Conservation (phyloP, 2,329 filamentous ascomycete genomes). For the Fusarium pininemorale region DNA sequence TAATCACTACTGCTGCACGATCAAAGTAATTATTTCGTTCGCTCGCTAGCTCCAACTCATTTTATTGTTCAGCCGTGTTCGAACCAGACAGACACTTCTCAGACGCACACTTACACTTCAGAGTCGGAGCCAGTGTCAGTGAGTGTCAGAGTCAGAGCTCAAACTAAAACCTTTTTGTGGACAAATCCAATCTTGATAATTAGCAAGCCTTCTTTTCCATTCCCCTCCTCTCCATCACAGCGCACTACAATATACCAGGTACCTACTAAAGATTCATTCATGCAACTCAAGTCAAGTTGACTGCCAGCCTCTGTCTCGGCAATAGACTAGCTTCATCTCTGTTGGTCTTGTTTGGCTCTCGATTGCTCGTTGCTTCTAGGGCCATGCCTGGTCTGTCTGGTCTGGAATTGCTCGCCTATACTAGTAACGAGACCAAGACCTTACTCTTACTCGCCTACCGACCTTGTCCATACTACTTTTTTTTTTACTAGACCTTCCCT, state of each 20-base stretch:
- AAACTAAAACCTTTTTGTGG: neutral
- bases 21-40: slow-evolving; percentile 24
- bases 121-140: neutral
- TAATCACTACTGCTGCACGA: slow-evolving; percentile 18
- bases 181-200: neutral
- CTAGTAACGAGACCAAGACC: neutral
- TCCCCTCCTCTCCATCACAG: neutral
- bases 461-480: neutral
- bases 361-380: slow-evolving; percentile 27
- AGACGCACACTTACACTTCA: neutral
- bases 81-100: neutral
- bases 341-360: slow-evolving; percentile 17
- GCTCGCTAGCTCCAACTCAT: slow-evolving; percentile 25
- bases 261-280: neutral
- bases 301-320: slow-evolving; percentile 28
- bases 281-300: neutral
- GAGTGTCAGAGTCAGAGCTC: neutral
- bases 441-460: slow-evolving; percentile 8
- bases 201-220: neutral
- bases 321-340: slow-evolving; percentile 38
- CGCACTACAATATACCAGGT: neutral
- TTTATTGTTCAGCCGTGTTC: neutral
- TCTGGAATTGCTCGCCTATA: slow-evolving; percentile 17
- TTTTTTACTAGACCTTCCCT: slow-evolving; percentile 1
- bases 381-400: slow-evolving; percentile 13